A percentile compares a stretch with the other conserved stretches of the same genome.
Evolutionary conservation across 169 alveolate genomes (phyloP).

Genomic region (Plasmodium ovale): DNA sequence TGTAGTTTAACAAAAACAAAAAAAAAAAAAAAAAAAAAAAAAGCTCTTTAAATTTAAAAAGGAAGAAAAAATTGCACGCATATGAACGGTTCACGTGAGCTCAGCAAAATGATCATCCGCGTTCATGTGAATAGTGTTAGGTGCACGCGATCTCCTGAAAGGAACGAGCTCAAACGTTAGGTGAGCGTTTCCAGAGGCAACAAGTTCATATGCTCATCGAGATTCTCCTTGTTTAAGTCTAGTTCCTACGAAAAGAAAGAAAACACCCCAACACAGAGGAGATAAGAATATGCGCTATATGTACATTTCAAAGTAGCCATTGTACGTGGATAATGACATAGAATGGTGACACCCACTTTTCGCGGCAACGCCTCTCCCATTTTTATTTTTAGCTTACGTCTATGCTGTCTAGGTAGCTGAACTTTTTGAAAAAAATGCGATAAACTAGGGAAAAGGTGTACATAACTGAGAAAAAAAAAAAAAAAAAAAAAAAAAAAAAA

Average conservation of each 20-base stretch:
- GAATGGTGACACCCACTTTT: not conserved
- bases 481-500: not conserved
- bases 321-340: not conserved
- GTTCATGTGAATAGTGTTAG: too few relatives aligned
- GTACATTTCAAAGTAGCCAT: not conserved
- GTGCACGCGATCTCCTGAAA: too few relatives aligned
- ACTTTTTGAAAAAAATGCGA: conserved; percentile 35
- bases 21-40: too few relatives aligned
- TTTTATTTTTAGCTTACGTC: conserved; percentile 12
- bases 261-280: too few relatives aligned
- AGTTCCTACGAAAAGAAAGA: conserved; percentile 7
- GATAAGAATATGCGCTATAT: not conserved
- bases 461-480: conserved; percentile 28
- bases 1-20: too few relatives aligned
- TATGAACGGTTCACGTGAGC: too few relatives aligned
- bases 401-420: conserved; percentile 40
- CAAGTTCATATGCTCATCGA: conserved; percentile 42
- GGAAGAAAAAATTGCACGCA: too few relatives aligned
- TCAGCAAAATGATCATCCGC: too few relatives aligned
- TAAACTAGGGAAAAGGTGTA: conserved; percentile 40
- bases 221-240: conserved; percentile 11
- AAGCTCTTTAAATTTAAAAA: too few relatives aligned
- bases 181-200: conserved; percentile 53
- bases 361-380: not conserved
- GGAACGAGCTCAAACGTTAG: too few relatives aligned